Evolutionary conservation across 164 flowering plant species (phyloP), one percentile per base, ranked within the genome.

Genomic region (Nelumbo lutea): DNA sequence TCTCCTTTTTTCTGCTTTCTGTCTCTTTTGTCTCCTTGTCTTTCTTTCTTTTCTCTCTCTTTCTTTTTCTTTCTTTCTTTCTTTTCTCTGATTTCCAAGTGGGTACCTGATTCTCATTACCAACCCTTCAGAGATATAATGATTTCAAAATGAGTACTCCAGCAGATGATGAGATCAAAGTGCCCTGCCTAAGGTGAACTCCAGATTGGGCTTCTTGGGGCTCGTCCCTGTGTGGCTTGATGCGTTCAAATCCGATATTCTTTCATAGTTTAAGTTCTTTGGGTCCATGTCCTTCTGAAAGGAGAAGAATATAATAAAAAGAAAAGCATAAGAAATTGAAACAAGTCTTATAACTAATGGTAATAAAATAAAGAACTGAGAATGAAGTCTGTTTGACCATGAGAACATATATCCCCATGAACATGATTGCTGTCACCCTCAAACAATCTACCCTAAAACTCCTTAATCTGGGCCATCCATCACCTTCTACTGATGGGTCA

Each of bases 141-240:
- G 76, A 85, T 84, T 79, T 85, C 83, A 81, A 86, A 85, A 86
- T 86, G 80, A 84, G 78, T 74, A 84, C 43, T 63, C 64, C 15
- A 68, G 4, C 42, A 39, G 60, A 64, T 9, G n/a, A 2, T 13
- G 13, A 42, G 13, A 67, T 86, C 79, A 87, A 75, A 73, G 83
- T 73, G 91, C 71, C 79, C 93, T 84, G 48, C 97, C 94, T 85
- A 92, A 80, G 15, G 96, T 90, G 83, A 92, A 92, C 82, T 90
- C 94, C 72, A 92, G 77, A 82, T 90, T 93, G 61, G 95, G 98
- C 78, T 82, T 92, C 81, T 79, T 81, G 72, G 80, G 86, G 82
- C 83, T 85, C 65, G 82, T 79, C 70, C 76, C 88, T 75, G 83
- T 65, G 43, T 75, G 72, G 58, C 75, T 79, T 68, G 86, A 68